phyloP scores from a whole-genome alignment of 1,284 basidiomycete species.

The Microbotryum violaceum region DNA sequence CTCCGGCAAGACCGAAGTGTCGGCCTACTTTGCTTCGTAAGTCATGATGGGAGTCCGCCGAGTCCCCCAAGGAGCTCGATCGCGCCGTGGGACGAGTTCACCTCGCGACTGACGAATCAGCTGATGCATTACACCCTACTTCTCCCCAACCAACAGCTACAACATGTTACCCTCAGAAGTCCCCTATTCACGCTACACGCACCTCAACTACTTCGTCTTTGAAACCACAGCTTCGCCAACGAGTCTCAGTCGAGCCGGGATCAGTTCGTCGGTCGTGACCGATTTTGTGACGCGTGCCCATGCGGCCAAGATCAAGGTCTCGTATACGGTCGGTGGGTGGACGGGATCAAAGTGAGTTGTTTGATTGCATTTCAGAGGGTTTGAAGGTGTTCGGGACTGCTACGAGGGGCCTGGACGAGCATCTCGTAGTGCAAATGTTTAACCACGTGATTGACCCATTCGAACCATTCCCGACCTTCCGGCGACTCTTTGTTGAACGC shows the following conservation, averaged over 20 bases:
- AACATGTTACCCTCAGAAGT: constrained; percentile 8
- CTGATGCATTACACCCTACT: no score
- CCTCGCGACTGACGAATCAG: no score
- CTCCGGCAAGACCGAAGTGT: neutral
- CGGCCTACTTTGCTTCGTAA: neutral
- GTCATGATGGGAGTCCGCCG: neutral
- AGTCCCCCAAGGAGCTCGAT: neutral
- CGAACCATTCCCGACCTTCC: no score
- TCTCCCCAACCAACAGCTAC: no score
- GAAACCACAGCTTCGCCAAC: constrained; percentile 15
- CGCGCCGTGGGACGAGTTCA: no score
- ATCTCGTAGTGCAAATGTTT: no score
- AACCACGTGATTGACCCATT: no score
- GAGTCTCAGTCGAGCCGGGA: constrained; percentile 18
- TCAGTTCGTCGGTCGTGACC: constrained; percentile 9
- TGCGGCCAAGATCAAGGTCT: constrained; percentile 4
- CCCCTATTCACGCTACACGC: constrained; percentile 17
- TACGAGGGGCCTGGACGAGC: no score
- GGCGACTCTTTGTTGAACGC: no score
- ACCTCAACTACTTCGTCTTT: constrained; percentile 27
- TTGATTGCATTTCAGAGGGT: no score
- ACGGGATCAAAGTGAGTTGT: constrained; percentile 7
- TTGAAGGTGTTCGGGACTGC: no score
- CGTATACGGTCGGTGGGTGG: constrained; percentile 18
- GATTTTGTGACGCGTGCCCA: constrained; percentile 19